Evolutionary conservation across 441 rosid genomes (phyloP).

Genomic region (Biscutella auriculata): DNA sequence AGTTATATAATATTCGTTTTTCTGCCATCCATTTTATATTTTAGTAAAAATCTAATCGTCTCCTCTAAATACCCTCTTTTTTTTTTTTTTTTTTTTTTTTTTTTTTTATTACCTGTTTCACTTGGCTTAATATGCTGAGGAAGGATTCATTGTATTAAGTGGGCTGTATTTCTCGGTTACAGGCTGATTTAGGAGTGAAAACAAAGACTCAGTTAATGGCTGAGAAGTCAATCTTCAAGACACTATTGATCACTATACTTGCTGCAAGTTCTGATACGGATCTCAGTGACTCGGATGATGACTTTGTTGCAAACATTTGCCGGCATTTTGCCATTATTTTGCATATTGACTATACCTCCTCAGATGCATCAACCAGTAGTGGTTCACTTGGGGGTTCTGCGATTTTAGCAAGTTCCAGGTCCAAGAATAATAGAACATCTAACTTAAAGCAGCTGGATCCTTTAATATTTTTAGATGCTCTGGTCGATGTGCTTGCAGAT

Average conservation of each 20-base stretch:
- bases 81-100: too few species aligned
- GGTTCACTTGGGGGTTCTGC: constrained; percentile 36
- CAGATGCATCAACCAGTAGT: constrained; percentile 42
- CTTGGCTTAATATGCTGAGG: constrained; percentile 1
- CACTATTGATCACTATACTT: constrained; percentile 70
- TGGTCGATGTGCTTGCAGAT: constrained; percentile 92
- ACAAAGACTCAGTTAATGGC: constrained; percentile 99
- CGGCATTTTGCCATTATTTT: constrained; percentile 93
- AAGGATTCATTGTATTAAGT: constrained; percentile 2
- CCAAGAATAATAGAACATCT: constrained; percentile 45
- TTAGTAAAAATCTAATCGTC: neutral
- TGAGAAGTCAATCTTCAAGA: constrained; percentile 97
- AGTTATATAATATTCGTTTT: neutral
- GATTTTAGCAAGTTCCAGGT: constrained; percentile 55
- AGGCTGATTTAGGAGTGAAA: constrained; percentile 98
- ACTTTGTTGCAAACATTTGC: constrained; percentile 75
- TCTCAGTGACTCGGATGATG: constrained; percentile 67
- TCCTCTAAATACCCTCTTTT: neutral
- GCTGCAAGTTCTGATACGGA: constrained; percentile 88
- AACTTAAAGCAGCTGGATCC: constrained; percentile 91
- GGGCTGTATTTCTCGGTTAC: constrained; percentile 18
- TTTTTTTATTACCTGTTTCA: neutral
- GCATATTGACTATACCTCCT: constrained; percentile 56
- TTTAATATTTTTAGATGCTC: constrained; percentile 79
- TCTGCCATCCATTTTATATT: neutral